Conservation (phyloP, 805 yeast genomes). For the Starmerella sp. region DNA sequence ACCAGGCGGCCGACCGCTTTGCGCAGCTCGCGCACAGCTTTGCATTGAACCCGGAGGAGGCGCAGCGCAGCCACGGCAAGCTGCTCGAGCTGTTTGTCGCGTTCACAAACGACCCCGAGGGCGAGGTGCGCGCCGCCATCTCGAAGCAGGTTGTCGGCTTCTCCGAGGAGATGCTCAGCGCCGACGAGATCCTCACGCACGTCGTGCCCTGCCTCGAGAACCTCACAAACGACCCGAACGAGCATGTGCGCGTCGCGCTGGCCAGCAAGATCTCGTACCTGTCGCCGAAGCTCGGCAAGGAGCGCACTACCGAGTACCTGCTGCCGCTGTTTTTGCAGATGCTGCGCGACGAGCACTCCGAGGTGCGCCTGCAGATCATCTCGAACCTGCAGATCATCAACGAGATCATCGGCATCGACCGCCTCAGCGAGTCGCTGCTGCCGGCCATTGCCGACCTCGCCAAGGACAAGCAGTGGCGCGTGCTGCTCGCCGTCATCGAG, state of each 20-base stretch:
- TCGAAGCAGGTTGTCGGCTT: constrained; percentile 74
- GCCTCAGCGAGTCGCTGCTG: constrained; percentile 71
- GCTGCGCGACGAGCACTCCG: constrained; percentile 95
- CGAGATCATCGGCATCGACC: constrained; percentile 84
- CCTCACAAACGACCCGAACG: constrained; percentile 81
- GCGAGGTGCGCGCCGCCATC: constrained; percentile 91
- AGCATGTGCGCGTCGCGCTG: constrained; percentile 83
- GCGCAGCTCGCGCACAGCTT: constrained; percentile 60
- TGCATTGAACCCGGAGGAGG: constrained; percentile 26
- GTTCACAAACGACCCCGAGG: constrained; percentile 83
- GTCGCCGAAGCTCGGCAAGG: constrained; percentile 76
- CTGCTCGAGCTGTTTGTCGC: constrained; percentile 61
- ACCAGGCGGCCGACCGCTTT: constrained; percentile 94
- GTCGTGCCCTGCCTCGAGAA: constrained; percentile 75
- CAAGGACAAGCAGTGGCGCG: constrained; percentile 95
- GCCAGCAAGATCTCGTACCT: constrained; percentile 80
- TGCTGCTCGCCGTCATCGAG: constrained; percentile 89
- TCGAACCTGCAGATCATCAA: constrained; percentile 85
- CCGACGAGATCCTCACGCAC: constrained; percentile 48
- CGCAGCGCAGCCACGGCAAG: constrained; percentile 42
- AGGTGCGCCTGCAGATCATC: constrained; percentile 87
- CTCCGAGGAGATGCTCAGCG: constrained; percentile 26
- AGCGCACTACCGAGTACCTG: constrained; percentile 66
- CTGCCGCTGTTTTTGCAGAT: constrained; percentile 82
- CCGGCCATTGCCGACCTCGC: constrained; percentile 96